Evolutionary conservation across 805 yeast genomes (phyloP).

Genomic region (Wickerhamomyces alni): DNA sequence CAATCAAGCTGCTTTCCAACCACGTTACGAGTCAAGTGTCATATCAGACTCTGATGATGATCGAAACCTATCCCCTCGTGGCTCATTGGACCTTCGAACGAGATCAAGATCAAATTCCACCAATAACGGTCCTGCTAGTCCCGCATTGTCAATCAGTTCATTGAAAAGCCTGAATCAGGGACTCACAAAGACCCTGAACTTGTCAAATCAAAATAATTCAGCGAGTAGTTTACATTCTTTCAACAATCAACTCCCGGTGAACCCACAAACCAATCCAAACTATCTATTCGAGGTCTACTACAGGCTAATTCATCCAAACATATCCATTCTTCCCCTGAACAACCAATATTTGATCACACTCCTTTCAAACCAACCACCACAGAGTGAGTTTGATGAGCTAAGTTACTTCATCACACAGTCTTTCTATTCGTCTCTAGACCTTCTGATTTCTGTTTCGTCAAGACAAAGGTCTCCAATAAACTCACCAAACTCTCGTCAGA

Average conservation of each 20-base stretch:
- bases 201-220: background rate
- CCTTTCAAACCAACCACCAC: constrained; percentile 10
- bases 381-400: constrained; percentile 16
- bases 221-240: background rate
- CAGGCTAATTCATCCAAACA: constrained; percentile 36
- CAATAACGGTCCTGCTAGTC: constrained; percentile 13
- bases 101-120: constrained; percentile 19
- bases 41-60: constrained; percentile 24
- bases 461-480: constrained; percentile 4
- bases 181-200: constrained; percentile 4
- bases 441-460: constrained; percentile 11
- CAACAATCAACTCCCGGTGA: constrained; percentile 3
- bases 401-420: constrained; percentile 11
- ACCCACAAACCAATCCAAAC: constrained; percentile 1
- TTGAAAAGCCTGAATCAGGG: constrained; percentile 16
- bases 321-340: constrained; percentile 33
- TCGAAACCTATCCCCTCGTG: constrained; percentile 16
- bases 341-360: constrained; percentile 15
- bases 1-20: constrained; percentile 2
- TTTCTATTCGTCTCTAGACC: constrained; percentile 16
- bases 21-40: constrained; percentile 18
- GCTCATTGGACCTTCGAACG: constrained; percentile 11
- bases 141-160: constrained; percentile 18
- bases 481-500: constrained; percentile 2
- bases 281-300: constrained; percentile 41